A percentile compares a stretch with the other conserved stretches of the same genome.
Conservation (phyloP, 1,284 basidiomycete species). For the Hemileccinum hortonii region DNA sequence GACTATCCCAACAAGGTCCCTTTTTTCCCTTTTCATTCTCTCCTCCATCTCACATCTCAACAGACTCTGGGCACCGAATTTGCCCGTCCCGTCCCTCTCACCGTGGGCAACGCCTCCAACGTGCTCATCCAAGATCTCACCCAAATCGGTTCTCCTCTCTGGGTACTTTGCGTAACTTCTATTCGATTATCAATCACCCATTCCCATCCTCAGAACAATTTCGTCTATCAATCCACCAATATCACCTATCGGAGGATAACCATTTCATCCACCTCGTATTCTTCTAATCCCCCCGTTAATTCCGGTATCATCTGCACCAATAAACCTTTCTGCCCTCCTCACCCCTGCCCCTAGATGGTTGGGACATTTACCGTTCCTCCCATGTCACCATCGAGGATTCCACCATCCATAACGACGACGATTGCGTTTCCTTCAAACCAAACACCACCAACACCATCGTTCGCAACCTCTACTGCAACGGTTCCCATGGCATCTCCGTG, state of each 20-base stretch:
- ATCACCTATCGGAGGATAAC: slow-evolving; percentile 29
- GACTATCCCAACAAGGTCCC: slow-evolving; percentile 25
- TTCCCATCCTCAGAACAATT: slow-evolving; percentile 23
- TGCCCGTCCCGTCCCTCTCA: slow-evolving; percentile 48
- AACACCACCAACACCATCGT: slow-evolving; percentile 16
- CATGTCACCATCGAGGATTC: slow-evolving; percentile 39
- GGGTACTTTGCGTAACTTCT: slow-evolving; percentile 12
- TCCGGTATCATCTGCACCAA: slow-evolving; percentile 9
- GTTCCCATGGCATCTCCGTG: slow-evolving; percentile 23
- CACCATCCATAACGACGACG: slow-evolving; percentile 43
- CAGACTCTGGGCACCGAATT: slow-evolving; percentile 32
- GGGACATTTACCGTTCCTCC: slow-evolving; percentile 49
- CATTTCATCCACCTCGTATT: slow-evolving; percentile 27
- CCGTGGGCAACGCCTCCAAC: slow-evolving; percentile 45
- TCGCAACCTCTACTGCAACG: slow-evolving; percentile 18
- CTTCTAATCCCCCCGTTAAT: slow-evolving; percentile 23
- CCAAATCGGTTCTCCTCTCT: slow-evolving; percentile 37
- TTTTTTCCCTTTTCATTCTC: slow-evolving; percentile 3
- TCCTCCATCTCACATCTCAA: slow-evolving; percentile 11
- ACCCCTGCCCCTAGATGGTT: slow-evolving; percentile 36
- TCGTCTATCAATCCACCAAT: slow-evolving; percentile 28
- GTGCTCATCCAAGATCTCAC: slow-evolving; percentile 43
- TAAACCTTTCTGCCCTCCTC: neutral
- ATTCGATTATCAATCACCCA: neutral
- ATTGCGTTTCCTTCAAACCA: slow-evolving; percentile 40